These are phyloP conservation scores for Castanea mollissima DNA, from an alignment of 306 rosid genomes.

Conservation along the genomic window DNA sequence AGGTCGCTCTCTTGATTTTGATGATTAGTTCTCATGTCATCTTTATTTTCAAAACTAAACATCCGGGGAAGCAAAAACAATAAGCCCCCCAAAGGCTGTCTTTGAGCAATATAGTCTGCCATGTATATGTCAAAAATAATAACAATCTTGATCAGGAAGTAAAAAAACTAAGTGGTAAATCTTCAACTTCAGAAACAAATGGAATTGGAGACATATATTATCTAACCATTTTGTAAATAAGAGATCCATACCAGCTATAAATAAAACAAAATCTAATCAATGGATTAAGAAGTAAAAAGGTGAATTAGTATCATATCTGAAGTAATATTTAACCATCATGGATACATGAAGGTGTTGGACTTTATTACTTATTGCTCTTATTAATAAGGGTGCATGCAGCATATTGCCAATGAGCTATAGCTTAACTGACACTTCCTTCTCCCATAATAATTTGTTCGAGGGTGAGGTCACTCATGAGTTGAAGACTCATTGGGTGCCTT, in stretches of 20 bases:
- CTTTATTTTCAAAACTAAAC: slow-evolving; percentile 47
- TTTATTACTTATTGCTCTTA: neutral
- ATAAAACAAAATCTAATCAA: neutral
- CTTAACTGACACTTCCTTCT: too few species aligned
- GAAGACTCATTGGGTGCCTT: too few species aligned
- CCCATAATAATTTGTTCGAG: too few species aligned
- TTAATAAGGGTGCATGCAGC: neutral
- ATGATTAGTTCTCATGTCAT: slow-evolving; percentile 29
- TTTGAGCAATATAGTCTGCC: slow-evolving; percentile 77
- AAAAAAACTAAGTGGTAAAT: neutral
- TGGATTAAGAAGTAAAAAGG: neutral
- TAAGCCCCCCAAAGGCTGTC: slow-evolving; percentile 86
- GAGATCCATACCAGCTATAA: neutral
- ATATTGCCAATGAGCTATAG: too few species aligned
- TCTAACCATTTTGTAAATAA: neutral
- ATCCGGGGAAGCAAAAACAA: slow-evolving; percentile 81
- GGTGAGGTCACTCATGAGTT: too few species aligned
- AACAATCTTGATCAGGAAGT: slow-evolving; percentile 11
- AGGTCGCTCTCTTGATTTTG: slow-evolving; percentile 38
- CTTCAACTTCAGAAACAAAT: neutral
- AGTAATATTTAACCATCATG: neutral
- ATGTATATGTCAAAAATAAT: slow-evolving; percentile 26
- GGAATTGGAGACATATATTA: neutral
- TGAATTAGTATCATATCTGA: neutral
- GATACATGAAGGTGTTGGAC: neutral